Evolutionary conservation across 2,329 filamentous ascomycete genomes (phyloP).

Genomic region (Colletotrichum eremochloae): DNA sequence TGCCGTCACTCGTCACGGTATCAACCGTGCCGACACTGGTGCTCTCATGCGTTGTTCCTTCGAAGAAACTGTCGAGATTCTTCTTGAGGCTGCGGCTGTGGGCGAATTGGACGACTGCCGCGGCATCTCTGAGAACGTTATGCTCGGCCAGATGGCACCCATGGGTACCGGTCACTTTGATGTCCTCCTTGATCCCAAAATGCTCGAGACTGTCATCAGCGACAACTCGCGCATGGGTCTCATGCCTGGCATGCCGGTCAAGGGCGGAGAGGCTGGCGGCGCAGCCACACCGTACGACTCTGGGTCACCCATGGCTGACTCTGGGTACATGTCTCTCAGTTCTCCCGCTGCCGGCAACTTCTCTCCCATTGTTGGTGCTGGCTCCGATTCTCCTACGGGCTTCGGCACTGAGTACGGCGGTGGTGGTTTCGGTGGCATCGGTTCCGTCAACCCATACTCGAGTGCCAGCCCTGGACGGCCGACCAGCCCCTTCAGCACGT

Average conservation of each 20-base stretch:
- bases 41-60: slow-evolving; percentile 99
- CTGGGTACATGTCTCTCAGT: slow-evolving; percentile 73
- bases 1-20: slow-evolving; percentile 97
- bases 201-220: slow-evolving; percentile 94
- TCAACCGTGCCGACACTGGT: slow-evolving; percentile 97
- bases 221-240: slow-evolving; percentile 90
- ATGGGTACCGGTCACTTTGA: slow-evolving; percentile 98
- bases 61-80: slow-evolving; percentile 98
- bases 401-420: slow-evolving; percentile 74
- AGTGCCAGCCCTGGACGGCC: slow-evolving; percentile 72
- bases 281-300: slow-evolving; percentile 95
- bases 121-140: slow-evolving; percentile 98
- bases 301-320: slow-evolving; percentile 82
- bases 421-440: slow-evolving; percentile 60
- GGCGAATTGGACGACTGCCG: slow-evolving; percentile 98
- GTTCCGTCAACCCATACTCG: slow-evolving; percentile 74
- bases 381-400: slow-evolving; percentile 77
- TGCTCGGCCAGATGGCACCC: slow-evolving; percentile 96
- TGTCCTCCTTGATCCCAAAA: slow-evolving; percentile 90
- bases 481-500: slow-evolving; percentile 82
- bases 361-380: slow-evolving; percentile 82
- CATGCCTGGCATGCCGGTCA: slow-evolving; percentile 83
- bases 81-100: slow-evolving; percentile 93
- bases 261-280: slow-evolving; percentile 81
- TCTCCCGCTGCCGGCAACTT: slow-evolving; percentile 74